Evolutionary conservation across 805 yeast genomes (phyloP).

Genomic region (Candida argentea): DNA sequence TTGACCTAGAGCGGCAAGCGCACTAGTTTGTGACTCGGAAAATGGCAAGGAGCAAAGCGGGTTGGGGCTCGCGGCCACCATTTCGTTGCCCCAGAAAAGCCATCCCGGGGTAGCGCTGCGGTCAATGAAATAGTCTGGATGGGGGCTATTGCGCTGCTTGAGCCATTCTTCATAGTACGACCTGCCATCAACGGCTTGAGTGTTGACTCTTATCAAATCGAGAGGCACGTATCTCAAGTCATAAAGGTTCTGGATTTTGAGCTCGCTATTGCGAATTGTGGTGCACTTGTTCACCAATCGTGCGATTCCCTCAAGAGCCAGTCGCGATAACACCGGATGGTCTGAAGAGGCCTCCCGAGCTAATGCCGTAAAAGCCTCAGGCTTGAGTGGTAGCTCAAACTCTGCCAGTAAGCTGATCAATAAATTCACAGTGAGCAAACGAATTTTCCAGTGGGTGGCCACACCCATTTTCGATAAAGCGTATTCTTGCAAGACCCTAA

Average conservation of each 20-base stretch:
- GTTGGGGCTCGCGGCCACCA: conserved; percentile 36
- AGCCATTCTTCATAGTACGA: conserved; percentile 35
- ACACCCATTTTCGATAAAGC: conserved; percentile 16
- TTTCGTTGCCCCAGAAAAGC: conserved; percentile 60
- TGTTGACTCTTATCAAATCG: conserved; percentile 33
- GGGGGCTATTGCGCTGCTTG: conserved; percentile 40
- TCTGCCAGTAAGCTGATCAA: conserved; percentile 44
- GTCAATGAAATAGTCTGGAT: conserved; percentile 49
- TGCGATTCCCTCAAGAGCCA: conserved; percentile 51
- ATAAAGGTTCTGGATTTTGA: conserved; percentile 36
- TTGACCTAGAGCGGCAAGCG: conserved; percentile 34
- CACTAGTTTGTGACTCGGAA: conserved; percentile 29
- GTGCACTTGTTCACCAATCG: conserved; percentile 35
- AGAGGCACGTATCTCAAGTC: conserved; percentile 23
- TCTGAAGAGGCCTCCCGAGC: conserved; percentile 41
- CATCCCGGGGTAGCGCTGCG: conserved; percentile 52
- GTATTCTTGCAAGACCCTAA: conserved; percentile 34
- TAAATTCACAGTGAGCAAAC: conserved; percentile 38
- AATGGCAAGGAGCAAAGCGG: conserved; percentile 19
- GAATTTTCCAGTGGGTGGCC: conserved; percentile 48
- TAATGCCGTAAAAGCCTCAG: conserved; percentile 32
- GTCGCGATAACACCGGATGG: conserved; percentile 58
- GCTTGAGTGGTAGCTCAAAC: conserved; percentile 35
- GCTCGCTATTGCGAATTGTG: conserved; percentile 34
- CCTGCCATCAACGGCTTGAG: conserved; percentile 21